Conservation (phyloP, 331 rosid genomes). For the Pyracantha coccinea region DNA sequence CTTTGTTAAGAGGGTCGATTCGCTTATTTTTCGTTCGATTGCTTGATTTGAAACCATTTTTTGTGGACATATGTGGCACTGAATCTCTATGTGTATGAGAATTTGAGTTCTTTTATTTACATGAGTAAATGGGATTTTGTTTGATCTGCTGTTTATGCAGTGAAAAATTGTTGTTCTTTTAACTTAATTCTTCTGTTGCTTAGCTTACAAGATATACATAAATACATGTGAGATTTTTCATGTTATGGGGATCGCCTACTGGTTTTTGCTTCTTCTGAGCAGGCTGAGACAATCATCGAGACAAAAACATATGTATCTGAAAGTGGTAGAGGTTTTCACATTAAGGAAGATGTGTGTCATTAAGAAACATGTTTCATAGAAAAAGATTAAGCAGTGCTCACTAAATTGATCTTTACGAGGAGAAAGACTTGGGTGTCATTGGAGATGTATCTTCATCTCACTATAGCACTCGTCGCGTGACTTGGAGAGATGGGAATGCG, state of each 20-base stretch:
- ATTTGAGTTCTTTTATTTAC: constrained; percentile 22
- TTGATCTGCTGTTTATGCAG: constrained; percentile 8
- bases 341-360: background rate
- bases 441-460: too few relatives aligned
- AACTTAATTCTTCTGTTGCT: background rate
- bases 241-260: background rate
- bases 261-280: background rate
- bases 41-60: constrained; percentile 48
- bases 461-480: too few relatives aligned
- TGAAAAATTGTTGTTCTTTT: background rate
- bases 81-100: constrained; percentile 37
- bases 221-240: background rate
- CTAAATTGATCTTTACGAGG: background rate
- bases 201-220: background rate
- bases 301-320: background rate
- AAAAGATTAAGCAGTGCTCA: background rate
- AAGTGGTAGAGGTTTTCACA: background rate
- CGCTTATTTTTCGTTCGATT: constrained; percentile 24
- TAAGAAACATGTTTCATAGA: background rate
- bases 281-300: too few relatives aligned
- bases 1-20: constrained; percentile 30
- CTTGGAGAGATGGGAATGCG: too few relatives aligned
- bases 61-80: constrained; percentile 56
- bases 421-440: background rate
- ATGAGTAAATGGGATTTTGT: constrained; percentile 10